Evolutionary conservation across 768 basidiomycete species (phyloP).

Genomic region (Podaxis rugospora): DNA sequence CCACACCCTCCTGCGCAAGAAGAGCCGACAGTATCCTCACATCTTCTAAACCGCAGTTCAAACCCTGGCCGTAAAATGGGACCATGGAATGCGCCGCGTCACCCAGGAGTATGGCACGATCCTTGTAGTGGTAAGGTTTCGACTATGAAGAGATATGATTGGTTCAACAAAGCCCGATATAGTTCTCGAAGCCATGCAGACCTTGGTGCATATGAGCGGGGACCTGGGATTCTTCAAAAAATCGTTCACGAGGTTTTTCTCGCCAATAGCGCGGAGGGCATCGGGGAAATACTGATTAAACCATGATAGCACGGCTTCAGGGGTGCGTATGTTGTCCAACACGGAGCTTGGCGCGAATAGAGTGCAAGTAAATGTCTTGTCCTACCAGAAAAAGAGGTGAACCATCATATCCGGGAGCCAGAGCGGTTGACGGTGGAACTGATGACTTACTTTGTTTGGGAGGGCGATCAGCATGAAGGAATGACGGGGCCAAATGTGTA

Average conservation of each 20-base stretch:
- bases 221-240: conserved; percentile 84
- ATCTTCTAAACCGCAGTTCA: conserved; percentile 97
- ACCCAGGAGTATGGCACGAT: conserved; percentile 83
- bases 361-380: conserved; percentile 96
- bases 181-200: conserved; percentile 28
- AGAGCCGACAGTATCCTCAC: conserved; percentile 82
- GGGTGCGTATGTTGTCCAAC: conserved; percentile 61
- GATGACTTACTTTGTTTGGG: conserved; percentile 78
- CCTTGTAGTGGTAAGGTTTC: conserved; percentile 86
- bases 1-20: conserved; percentile 67
- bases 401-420: not conserved
- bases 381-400: conserved; percentile 48
- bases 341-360: conserved; percentile 84
- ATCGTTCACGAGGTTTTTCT: conserved; percentile 69
- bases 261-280: conserved; percentile 82
- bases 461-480: conserved; percentile 99
- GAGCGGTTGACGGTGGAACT: not conserved
- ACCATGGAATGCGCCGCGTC: conserved; percentile 99
- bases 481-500: conserved; percentile 99
- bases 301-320: conserved; percentile 61
- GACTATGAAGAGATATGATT: conserved; percentile 42
- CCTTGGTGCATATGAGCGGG: conserved; percentile 90
- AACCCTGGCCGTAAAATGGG: conserved; percentile 96
- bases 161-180: conserved; percentile 21
- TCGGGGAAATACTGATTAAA: conserved; percentile 86